These are phyloP conservation scores for Plantago major DNA, from an alignment of 257 asterid genomes.

Conservation along the genomic window DNA sequence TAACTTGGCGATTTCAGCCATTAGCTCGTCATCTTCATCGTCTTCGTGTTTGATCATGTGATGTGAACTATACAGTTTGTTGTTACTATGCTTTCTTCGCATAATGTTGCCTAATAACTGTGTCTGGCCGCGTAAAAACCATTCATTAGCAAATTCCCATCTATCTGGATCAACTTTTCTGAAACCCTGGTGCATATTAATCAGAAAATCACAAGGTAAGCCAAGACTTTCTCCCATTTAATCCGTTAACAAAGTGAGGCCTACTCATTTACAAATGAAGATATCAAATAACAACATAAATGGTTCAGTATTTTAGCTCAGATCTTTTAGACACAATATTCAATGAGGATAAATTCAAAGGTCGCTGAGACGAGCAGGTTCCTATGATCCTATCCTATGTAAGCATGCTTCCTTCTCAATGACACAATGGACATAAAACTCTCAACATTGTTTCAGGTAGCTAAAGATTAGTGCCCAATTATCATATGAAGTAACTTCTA, in stretches of 20 bases:
- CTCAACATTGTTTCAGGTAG: too few species aligned
- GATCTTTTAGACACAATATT: too few species aligned
- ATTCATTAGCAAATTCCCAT: constrained; percentile 89
- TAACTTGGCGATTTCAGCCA: constrained; percentile 33
- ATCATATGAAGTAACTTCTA: too few species aligned
- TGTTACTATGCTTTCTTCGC: constrained; percentile 40
- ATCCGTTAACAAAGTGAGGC: neutral
- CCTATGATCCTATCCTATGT: too few species aligned
- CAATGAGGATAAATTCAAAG: too few species aligned
- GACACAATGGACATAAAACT: too few species aligned
- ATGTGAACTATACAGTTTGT: constrained; percentile 1
- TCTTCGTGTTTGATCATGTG: constrained; percentile 23
- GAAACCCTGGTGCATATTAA: constrained; percentile 54
- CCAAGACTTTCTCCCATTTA: neutral
- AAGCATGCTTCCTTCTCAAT: too few species aligned
- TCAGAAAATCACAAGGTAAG: neutral
- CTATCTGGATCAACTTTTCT: constrained; percentile 80
- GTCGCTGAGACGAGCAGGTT: too few species aligned
- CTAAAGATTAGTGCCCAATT: too few species aligned
- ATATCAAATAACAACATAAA: too few species aligned
- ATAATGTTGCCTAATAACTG: constrained; percentile 63
- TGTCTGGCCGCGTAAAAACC: constrained; percentile 76
- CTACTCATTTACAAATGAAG: neutral
- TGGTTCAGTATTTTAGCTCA: too few species aligned
- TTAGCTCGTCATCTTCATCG: constrained; percentile 35